phyloP scores from a whole-genome alignment of 306 rosid genomes.

The Luffa aegyptiaca region DNA sequence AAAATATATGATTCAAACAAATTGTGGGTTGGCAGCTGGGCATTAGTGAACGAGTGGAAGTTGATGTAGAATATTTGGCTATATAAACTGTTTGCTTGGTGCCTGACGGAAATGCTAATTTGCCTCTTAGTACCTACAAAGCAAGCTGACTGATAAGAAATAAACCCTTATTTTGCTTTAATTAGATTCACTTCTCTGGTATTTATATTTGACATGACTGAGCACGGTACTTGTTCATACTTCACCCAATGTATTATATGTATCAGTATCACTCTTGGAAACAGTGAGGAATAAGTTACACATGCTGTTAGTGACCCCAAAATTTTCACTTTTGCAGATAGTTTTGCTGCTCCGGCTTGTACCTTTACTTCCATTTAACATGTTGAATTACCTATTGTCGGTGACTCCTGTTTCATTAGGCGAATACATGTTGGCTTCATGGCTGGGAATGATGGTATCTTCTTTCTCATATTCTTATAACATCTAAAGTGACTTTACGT shows the following conservation, averaged over 20 bases:
- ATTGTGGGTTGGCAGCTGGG: neutral
- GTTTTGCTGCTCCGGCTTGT: slow-evolving; percentile 40
- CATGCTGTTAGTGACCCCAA: neutral
- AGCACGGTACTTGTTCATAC: neutral
- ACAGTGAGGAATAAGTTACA: neutral
- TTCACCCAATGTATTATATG: neutral
- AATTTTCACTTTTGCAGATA: slow-evolving; percentile 24
- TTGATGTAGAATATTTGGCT: neutral
- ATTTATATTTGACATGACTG: neutral
- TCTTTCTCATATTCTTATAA: neutral
- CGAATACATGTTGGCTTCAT: slow-evolving; percentile 42
- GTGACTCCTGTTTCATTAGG: slow-evolving; percentile 39
- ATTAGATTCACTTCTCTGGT: neutral
- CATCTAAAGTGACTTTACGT: neutral
- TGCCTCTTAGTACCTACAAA: neutral
- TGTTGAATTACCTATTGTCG: slow-evolving; percentile 45
- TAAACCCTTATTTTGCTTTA: neutral
- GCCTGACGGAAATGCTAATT: neutral
- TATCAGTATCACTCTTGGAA: neutral
- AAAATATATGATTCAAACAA: neutral
- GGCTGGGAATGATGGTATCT: slow-evolving; percentile 57
- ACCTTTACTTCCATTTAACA: slow-evolving; percentile 46
- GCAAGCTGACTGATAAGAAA: neutral
- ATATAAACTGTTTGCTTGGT: neutral
- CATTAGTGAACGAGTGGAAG: neutral